Conservation (phyloP, 345 rosid genomes). For the Reutealis trisperma region DNA sequence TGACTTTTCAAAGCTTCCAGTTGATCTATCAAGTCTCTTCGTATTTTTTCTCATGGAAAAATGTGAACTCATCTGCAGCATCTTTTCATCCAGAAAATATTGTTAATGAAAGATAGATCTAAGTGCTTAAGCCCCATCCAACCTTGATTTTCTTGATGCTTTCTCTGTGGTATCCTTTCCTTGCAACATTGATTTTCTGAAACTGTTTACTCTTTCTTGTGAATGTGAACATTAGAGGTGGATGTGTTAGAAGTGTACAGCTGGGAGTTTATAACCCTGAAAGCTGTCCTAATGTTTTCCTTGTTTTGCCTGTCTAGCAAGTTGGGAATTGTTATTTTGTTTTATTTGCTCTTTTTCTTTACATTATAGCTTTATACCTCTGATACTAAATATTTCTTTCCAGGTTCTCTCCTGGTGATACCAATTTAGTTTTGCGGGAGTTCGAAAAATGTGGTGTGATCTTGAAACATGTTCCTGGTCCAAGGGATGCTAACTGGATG, state of each 20-base stretch:
- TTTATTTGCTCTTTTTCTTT: neutral
- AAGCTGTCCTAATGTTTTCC: neutral
- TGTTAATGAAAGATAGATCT: neutral
- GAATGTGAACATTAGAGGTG: neutral
- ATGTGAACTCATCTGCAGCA: neutral
- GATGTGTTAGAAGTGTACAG: neutral
- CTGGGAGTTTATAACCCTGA: neutral
- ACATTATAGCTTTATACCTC: slow-evolving; percentile 5
- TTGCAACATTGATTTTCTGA: neutral
- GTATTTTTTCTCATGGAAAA: neutral
- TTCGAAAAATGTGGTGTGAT: slow-evolving; percentile 91
- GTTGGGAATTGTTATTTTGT: neutral
- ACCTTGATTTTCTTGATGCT: neutral
- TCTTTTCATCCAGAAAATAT: neutral
- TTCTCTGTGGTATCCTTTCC: neutral
- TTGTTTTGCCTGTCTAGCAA: slow-evolving; percentile 2
- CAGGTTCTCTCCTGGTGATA: slow-evolving; percentile 88
- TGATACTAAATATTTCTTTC: slow-evolving; percentile 21
- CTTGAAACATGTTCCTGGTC: slow-evolving; percentile 93
- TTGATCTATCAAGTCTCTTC: no score
- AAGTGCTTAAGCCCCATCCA: neutral
- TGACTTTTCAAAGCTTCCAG: neutral
- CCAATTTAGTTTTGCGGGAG: slow-evolving; percentile 86
- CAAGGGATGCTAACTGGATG: slow-evolving; percentile 97
- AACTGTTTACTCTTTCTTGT: neutral